These are phyloP conservation scores for Ulota crispa DNA, from an alignment of 225 moss, liverwort and hornwort genomes.

Conservation along the genomic window DNA sequence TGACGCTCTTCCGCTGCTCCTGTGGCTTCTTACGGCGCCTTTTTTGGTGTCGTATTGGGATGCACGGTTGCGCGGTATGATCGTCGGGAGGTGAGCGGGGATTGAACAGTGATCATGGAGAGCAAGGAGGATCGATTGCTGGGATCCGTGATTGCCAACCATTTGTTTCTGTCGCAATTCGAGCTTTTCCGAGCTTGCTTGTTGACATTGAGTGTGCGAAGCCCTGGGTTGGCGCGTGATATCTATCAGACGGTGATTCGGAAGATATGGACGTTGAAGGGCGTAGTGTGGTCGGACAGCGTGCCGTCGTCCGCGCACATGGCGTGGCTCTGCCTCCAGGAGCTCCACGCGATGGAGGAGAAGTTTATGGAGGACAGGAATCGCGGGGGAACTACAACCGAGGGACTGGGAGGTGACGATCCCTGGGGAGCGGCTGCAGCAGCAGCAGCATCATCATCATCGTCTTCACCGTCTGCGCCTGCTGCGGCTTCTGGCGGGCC, in stretches of 20 bases:
- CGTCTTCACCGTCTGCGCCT: slow-evolving; percentile 22
- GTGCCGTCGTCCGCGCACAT: slow-evolving; percentile 92
- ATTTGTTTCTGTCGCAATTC: slow-evolving; percentile 87
- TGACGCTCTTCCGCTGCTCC: neutral
- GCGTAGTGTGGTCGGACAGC: slow-evolving; percentile 82
- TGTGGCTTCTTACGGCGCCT: neutral
- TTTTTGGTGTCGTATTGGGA: slow-evolving; percentile 19
- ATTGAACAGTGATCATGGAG: slow-evolving; percentile 54
- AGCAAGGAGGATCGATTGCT: slow-evolving; percentile 76
- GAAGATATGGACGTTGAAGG: slow-evolving; percentile 73
- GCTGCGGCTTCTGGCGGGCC: slow-evolving; percentile 22
- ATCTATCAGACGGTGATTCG: slow-evolving; percentile 73
- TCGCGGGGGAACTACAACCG: slow-evolving; percentile 27
- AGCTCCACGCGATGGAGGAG: slow-evolving; percentile 70
- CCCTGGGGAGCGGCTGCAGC: slow-evolving; percentile 36
- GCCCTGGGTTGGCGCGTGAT: slow-evolving; percentile 62
- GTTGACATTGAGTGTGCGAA: slow-evolving; percentile 64
- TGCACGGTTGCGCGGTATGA: slow-evolving; percentile 14
- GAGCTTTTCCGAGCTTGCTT: slow-evolving; percentile 92
- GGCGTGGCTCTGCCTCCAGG: slow-evolving; percentile 92
- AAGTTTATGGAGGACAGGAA: slow-evolving; percentile 40
- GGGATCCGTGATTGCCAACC: slow-evolving; percentile 77
- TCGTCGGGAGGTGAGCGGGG: slow-evolving; percentile 19
- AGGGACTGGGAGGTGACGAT: slow-evolving; percentile 26
- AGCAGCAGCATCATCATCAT: neutral